Base-by-base conservation (phyloP, 108 stramenopile species). In the Cyclostephanos invisitatus region DNA sequence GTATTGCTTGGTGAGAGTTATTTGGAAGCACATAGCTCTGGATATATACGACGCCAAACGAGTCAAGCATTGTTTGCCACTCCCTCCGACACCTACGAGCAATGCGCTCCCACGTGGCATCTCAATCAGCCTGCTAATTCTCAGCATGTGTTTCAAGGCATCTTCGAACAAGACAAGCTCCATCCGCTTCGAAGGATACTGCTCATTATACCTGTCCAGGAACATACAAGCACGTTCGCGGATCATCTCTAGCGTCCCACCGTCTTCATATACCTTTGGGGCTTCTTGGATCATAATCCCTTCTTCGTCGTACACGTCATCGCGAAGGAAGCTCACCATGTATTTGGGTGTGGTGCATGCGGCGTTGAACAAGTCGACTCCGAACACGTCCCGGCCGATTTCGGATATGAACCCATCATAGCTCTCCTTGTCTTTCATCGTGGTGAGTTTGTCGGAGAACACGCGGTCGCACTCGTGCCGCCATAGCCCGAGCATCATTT, bases 101-200 rank as follows among this genome's bases (percentile, higher is more conserved):
- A 96, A 72, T 7, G 89, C 96, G 27, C 90, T 91, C 0, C 96
- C 94, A 15, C 94, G 85, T 35, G 92, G 92, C 85, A 88, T 96
- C 62, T 92, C 91, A 25, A 96, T 87, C 38, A 95, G 70, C n/a
- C 96, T 78, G 57, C 80, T 91, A 42, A 96, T 87, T 51, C 94
- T 74, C 25, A 95, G 84, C 62, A 96, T 70, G 67, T 96, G 92
- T 62, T 89, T 88, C 28, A 96, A 76, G 7, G 96, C 96, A 68
- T 96, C 96, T 59, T 95, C 91, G 81, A 96, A 96, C 15, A 96
- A 80, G 9, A 96, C 96, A n/a, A 96, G 84, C 29, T 96, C 88
- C 83, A 96, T 91, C 68, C 81, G 72, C 73, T 86, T 88, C 6
- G 93, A 76, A 8, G 94, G 94, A 74, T 87, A 81, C 58, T 94